A percentile compares a stretch with the other conserved stretches of the same genome.
Evolutionary conservation across 345 rosid genomes (phyloP).

Genomic region (Acer saccharum): DNA sequence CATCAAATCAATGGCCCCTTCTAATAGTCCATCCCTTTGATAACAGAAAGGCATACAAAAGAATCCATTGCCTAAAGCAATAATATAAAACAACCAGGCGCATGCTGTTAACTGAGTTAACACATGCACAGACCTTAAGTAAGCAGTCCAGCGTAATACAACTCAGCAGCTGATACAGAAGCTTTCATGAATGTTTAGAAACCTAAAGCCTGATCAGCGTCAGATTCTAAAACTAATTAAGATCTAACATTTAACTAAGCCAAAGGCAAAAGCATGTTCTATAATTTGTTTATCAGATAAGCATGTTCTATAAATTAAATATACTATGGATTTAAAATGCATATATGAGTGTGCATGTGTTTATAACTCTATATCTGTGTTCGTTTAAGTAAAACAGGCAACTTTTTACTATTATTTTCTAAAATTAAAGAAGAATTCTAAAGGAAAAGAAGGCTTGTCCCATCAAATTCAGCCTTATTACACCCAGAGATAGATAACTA

Average conservation of each 20-base stretch:
- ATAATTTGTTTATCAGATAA: background rate
- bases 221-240: too few species aligned
- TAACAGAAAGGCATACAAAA: background rate
- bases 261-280: background rate
- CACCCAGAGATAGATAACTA: background rate
- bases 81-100: background rate
- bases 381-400: background rate
- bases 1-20: background rate
- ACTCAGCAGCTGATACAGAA: background rate
- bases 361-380: background rate
- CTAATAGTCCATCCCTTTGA: background rate
- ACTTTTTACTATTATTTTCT: background rate
- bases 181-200: background rate
- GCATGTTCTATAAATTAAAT: background rate
- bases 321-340: background rate
- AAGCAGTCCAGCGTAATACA: background rate
- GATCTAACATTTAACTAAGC: background rate
- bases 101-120: background rate
- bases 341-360: background rate
- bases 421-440: background rate
- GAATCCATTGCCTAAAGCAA: background rate
- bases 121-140: constrained; percentile 2
- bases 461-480: background rate
- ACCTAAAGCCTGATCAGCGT: background rate
- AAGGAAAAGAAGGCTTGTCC: background rate